Evolutionary conservation across 2,329 filamentous ascomycete genomes (phyloP), one percentile per base, ranked within the genome.

Genomic region (Xylariales sp.): DNA sequence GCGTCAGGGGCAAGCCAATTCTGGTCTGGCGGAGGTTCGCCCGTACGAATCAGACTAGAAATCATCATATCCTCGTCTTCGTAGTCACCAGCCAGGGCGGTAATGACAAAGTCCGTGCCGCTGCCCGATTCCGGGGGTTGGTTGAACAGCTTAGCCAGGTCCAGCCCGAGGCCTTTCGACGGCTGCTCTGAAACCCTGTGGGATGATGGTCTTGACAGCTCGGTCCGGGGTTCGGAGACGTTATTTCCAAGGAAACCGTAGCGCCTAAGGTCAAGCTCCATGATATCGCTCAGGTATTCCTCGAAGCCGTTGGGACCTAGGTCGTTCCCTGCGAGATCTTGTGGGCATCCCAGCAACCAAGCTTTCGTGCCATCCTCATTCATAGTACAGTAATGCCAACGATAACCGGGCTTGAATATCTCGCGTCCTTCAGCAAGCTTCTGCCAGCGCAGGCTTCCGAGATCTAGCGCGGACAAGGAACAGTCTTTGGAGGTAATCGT

Each of bases 351-450:
- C n/a, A 98, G 74, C 18, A 98, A 72, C 90, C 93, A 98, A 6
- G 89, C 93, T 59, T 95, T 95, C 5, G 93, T 96, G 5, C 91
- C 91, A 54, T 95, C 88, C 46, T 93, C 84, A 58, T 96, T 94
- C 65, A 96, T 86, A 3, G 89, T 95, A 61, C 93, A 97, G 60
- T 98, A 98, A 62, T 97, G 91, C 93, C 93, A 98, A 45, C 91
- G 81, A 61, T 93, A 97, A n/a, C 86, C 88, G 0, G 82, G 72
- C 52, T 86, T 86, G 66, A 96, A 98, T 24, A 98, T 84, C 58
- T 98, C 93, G 37, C 88, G 85, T 3, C 93, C 93, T 56, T 96
- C 91, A 1, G 91, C 93, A 14, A 98, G 73, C 59, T 90, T 94
- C 62, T 95, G 89, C 93, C 93, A 98, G 35, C 90, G 83, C 37